phyloP scores from a whole-genome alignment of 2,329 filamentous ascomycete genomes.

The Mariannaea elegans region DNA sequence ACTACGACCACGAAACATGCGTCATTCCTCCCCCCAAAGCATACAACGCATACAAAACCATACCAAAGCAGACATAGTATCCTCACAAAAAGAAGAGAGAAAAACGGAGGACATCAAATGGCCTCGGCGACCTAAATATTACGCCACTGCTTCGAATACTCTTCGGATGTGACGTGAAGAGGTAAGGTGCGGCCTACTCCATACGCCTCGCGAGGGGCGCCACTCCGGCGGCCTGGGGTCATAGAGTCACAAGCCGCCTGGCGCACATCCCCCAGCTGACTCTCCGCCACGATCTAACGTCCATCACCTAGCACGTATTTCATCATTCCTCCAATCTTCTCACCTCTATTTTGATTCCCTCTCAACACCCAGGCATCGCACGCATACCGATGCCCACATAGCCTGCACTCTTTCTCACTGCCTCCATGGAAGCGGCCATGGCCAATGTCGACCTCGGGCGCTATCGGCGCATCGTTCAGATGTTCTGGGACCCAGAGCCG shows the following conservation, averaged over 20 bases:
- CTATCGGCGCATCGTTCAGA: slow-evolving; percentile 83
- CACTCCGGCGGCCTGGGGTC: neutral
- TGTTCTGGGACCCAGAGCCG: slow-evolving; percentile 91
- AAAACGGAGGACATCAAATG: too few species aligned
- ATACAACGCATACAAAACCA: too few species aligned
- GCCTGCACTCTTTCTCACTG: slow-evolving; percentile 3
- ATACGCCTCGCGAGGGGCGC: slow-evolving; percentile 13
- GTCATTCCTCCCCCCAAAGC: too few species aligned
- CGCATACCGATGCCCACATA: slow-evolving; percentile 26
- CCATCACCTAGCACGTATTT: slow-evolving; percentile 1
- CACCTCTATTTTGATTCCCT: neutral
- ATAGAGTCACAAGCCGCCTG: slow-evolving; percentile 22
- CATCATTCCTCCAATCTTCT: neutral
- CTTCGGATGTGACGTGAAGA: too few species aligned
- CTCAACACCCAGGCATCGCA: neutral
- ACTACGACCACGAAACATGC: too few species aligned
- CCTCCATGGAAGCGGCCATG: slow-evolving; percentile 48
- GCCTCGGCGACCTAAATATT: too few species aligned
- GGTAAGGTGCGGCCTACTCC: too few species aligned
- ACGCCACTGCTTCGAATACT: too few species aligned
- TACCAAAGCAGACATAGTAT: too few species aligned
- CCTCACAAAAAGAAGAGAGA: too few species aligned
- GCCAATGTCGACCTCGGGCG: slow-evolving; percentile 77
- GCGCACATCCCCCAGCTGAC: slow-evolving; percentile 11
- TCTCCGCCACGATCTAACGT: slow-evolving; percentile 1